phyloP scores from a whole-genome alignment of 2,329 filamentous ascomycete genomes.

The Xylaria sp. region DNA sequence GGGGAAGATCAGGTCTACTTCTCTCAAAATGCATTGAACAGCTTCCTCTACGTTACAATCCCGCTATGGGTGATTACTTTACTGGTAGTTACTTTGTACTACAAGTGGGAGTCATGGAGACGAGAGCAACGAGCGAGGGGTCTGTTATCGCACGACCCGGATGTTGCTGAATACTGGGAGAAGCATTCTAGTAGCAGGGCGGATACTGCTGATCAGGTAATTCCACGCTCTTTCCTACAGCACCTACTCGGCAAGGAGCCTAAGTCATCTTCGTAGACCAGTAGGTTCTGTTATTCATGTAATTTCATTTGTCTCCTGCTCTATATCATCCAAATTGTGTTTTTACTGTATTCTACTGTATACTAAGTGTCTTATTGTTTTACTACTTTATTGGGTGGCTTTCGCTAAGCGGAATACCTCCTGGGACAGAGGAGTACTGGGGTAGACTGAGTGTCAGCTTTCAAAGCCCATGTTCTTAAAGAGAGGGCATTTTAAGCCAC shows the following conservation, averaged over 20 bases:
- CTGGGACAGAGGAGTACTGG: not conserved
- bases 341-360: not conserved
- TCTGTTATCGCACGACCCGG: constrained; percentile 22
- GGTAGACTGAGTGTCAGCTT: not conserved
- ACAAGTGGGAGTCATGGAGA: constrained; percentile 33
- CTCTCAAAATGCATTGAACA: constrained; percentile 22
- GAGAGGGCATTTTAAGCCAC: not conserved
- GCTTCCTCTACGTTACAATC: constrained; percentile 31
- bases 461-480: not conserved
- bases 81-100: constrained; percentile 21
- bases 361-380: not conserved
- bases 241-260: constrained; percentile 22
- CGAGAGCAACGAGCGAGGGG: constrained; percentile 21
- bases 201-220: constrained; percentile 3
- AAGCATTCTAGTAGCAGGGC: constrained; percentile 10
- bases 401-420: not conserved
- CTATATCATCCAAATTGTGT: not conserved
- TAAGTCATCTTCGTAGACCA: constrained; percentile 20
- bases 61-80: constrained; percentile 26
- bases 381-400: not conserved
- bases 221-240: constrained; percentile 15
- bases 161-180: constrained; percentile 27
- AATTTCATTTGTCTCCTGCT: not conserved
- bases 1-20: constrained; percentile 30
- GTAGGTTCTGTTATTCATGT: not conserved